Evolutionary conservation across 768 basidiomycete genomes (phyloP).

Genomic region (Pulveroboletus frians): DNA sequence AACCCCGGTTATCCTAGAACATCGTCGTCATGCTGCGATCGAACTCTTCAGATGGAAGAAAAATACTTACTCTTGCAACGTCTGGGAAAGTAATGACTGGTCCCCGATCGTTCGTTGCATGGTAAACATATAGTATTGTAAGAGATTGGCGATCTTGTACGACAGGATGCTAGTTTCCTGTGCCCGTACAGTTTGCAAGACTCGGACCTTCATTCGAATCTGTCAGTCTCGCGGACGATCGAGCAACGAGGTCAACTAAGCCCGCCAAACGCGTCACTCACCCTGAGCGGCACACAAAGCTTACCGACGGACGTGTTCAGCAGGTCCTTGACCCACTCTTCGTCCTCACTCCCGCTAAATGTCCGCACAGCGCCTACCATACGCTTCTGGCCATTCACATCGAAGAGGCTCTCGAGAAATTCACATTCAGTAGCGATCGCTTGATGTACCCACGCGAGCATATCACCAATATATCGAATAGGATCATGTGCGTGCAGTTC

Average conservation of each 20-base stretch:
- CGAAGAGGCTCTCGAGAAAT: constrained; percentile 86
- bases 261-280: constrained; percentile 23
- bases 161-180: constrained; percentile 91
- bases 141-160: constrained; percentile 90
- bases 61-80: constrained; percentile 67
- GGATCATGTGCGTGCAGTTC: constrained; percentile 98
- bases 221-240: neutral
- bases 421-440: constrained; percentile 92
- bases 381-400: constrained; percentile 43
- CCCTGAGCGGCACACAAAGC: constrained; percentile 85
- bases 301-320: constrained; percentile 81
- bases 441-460: constrained; percentile 98
- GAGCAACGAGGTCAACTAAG: neutral
- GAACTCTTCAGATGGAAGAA: too few species aligned
- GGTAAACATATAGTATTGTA: constrained; percentile 91
- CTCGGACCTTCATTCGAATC: constrained; percentile 52
- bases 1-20: constrained; percentile 65
- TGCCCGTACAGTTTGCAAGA: constrained; percentile 88
- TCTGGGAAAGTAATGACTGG: constrained; percentile 69
- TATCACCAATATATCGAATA: constrained; percentile 92
- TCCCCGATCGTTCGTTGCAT: constrained; percentile 90
- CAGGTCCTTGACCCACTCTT: constrained; percentile 73
- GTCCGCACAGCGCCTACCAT: constrained; percentile 74
- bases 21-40: neutral
- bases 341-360: constrained; percentile 55